A percentile compares a stretch with the other conserved stretches of the same genome.
These are phyloP conservation scores for Bacidia rubella DNA, from an alignment of 495 filamentous ascomycete genomes.

Conservation along the genomic window DNA sequence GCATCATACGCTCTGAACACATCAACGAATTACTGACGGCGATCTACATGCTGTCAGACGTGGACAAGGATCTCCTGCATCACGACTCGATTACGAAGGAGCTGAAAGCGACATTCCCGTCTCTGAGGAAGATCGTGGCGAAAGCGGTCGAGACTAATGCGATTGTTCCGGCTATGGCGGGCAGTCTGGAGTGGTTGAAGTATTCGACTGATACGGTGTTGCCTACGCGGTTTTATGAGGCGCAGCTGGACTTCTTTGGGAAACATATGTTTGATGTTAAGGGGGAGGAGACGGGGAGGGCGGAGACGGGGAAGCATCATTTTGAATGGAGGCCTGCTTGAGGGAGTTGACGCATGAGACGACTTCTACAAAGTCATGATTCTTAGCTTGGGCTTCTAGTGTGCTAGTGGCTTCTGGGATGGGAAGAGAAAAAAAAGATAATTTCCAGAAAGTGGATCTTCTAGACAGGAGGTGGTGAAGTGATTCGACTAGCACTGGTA, in stretches of 20 bases:
- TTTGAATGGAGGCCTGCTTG: slow-evolving; percentile 45
- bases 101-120: slow-evolving; percentile 34
- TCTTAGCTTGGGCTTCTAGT: too few relatives aligned
- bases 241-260: slow-evolving; percentile 67
- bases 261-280: slow-evolving; percentile 50
- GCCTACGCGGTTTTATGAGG: slow-evolving; percentile 62
- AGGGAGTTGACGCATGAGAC: too few relatives aligned
- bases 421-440: too few relatives aligned
- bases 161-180: slow-evolving; percentile 48
- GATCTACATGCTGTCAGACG: slow-evolving; percentile 16
- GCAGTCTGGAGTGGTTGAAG: slow-evolving; percentile 59
- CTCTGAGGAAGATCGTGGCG: slow-evolving; percentile 44
- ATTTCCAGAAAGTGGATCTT: too few relatives aligned
- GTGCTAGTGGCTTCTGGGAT: too few relatives aligned
- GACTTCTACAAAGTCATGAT: neutral
- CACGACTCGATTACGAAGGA: slow-evolving; percentile 38
- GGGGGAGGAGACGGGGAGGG: slow-evolving; percentile 32
- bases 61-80: slow-evolving; percentile 31
- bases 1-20: slow-evolving; percentile 58
- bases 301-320: slow-evolving; percentile 38
- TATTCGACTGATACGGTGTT: slow-evolving; percentile 41
- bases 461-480: too few relatives aligned
- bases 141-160: slow-evolving; percentile 47
- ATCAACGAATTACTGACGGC: slow-evolving; percentile 46
- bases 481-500: too few relatives aligned